These are phyloP conservation scores for Aquilaria agallochum DNA, from an alignment of 441 rosid species.

Conservation along the genomic window DNA sequence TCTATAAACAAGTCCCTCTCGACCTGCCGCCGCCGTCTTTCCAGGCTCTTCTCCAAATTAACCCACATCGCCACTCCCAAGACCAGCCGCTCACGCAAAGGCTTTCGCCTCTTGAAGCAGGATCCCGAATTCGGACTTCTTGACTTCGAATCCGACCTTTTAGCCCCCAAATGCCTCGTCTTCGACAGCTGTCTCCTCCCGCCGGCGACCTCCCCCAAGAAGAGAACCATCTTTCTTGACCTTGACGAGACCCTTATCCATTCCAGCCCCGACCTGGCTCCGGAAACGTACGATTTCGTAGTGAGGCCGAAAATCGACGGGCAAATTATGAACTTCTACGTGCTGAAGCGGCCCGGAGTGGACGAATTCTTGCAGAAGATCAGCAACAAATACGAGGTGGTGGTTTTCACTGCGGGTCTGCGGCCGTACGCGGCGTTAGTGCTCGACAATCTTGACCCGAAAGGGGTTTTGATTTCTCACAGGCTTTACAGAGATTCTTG, in stretches of 20 bases:
- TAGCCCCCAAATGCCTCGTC: constrained; percentile 12
- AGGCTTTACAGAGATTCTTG: constrained; percentile 69
- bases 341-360: constrained; percentile 80
- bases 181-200: constrained; percentile 21
- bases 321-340: constrained; percentile 53
- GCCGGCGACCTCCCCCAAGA: constrained; percentile 26
- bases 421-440: constrained; percentile 77
- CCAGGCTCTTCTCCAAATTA: constrained; percentile 61
- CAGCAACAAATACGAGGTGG: constrained; percentile 55
- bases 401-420: constrained; percentile 84
- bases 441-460: constrained; percentile 50
- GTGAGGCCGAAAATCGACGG: constrained; percentile 70
- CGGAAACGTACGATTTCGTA: constrained; percentile 44
- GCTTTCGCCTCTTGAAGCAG: constrained; percentile 44
- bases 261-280: constrained; percentile 66
- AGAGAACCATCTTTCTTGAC: constrained; percentile 73
- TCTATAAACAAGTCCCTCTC: constrained; percentile 54
- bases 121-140: neutral
- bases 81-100: constrained; percentile 28
- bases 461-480: constrained; percentile 39
- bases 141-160: constrained; percentile 5
- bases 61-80: constrained; percentile 33
- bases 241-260: constrained; percentile 88
- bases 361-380: constrained; percentile 55
- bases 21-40: constrained; percentile 55